Evolutionary conservation across 179 eudicot genomes (phyloP).

Genomic region (Kewa caespitosa): DNA sequence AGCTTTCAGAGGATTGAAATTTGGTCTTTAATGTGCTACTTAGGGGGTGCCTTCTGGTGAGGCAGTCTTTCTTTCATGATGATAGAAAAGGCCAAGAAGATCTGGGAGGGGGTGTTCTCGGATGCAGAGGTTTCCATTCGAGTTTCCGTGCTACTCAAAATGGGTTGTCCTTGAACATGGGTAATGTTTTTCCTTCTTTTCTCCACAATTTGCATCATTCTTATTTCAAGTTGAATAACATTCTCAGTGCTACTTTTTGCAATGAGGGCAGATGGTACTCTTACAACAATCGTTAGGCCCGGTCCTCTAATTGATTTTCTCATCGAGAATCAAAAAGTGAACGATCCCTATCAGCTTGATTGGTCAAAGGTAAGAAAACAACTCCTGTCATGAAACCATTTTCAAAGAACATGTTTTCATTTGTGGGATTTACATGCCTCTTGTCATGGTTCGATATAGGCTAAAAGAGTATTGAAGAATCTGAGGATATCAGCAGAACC

Average conservation of each 20-base stretch:
- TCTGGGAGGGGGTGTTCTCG: constrained; percentile 11
- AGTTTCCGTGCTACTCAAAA: constrained; percentile 13
- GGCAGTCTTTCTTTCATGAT: constrained; percentile 10
- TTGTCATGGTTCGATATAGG: neutral
- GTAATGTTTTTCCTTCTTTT: neutral
- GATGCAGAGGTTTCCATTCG: constrained; percentile 16
- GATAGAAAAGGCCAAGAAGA: neutral
- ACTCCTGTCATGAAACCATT: neutral
- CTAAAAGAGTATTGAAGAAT: constrained; percentile 7
- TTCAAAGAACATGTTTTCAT: neutral
- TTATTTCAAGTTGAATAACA: neutral
- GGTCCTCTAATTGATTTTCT: constrained; percentile 18
- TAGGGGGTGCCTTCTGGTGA: constrained; percentile 15
- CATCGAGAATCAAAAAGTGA: constrained; percentile 12
- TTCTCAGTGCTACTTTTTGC: neutral
- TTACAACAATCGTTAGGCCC: constrained; percentile 3
- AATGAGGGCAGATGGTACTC: neutral
- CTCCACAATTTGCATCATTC: neutral
- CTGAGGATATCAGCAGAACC: constrained; percentile 9
- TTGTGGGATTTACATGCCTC: neutral
- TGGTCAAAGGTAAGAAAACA: constrained; percentile 6
- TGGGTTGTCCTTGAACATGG: constrained; percentile 18
- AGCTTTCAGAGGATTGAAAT: no score
- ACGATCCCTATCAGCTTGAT: neutral
- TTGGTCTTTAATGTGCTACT: neutral